Evolutionary conservation across 2,329 filamentous ascomycete species (phyloP).

Genomic region (Fusarium bulbicola): DNA sequence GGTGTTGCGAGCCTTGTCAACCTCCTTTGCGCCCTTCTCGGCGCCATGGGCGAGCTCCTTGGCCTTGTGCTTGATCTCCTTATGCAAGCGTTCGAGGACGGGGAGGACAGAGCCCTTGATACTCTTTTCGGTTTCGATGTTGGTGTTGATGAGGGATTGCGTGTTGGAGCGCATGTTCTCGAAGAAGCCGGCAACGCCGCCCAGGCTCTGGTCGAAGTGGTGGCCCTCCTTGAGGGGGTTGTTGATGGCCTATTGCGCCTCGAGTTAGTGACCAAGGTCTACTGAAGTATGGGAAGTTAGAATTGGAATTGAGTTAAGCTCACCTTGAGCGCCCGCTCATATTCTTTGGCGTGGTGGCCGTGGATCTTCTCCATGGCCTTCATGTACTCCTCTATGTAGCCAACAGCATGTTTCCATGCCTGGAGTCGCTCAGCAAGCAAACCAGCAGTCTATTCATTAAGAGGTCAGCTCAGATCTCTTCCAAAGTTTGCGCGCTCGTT

Average conservation of each 20-base stretch:
- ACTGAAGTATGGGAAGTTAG: neutral
- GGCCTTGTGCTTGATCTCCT: constrained; percentile 95
- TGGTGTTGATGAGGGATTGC: constrained; percentile 87
- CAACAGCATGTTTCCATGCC: constrained; percentile 95
- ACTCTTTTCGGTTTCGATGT: constrained; percentile 89
- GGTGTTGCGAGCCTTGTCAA: constrained; percentile 84
- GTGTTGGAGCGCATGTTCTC: constrained; percentile 95
- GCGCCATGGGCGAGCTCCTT: constrained; percentile 88
- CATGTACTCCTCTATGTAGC: constrained; percentile 91
- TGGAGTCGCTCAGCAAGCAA: constrained; percentile 87
- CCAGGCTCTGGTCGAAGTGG: constrained; percentile 91
- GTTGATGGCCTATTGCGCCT: constrained; percentile 73
- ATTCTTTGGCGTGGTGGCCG: constrained; percentile 87
- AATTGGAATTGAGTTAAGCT: neutral
- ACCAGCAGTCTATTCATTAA: constrained; percentile 68
- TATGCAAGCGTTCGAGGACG: constrained; percentile 88
- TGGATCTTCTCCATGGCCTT: constrained; percentile 86
- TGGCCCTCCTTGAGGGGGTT: constrained; percentile 87
- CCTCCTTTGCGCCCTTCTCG: constrained; percentile 85
- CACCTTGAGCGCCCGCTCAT: constrained; percentile 91
- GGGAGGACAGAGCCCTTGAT: constrained; percentile 88
- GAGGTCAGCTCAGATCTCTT: constrained; percentile 7
- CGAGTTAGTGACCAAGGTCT: constrained; percentile 1
- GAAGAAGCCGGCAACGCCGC: constrained; percentile 88
- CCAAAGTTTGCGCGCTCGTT: neutral